Conservation (phyloP, 768 basidiomycete genomes). For the Boletellus sp. region DNA sequence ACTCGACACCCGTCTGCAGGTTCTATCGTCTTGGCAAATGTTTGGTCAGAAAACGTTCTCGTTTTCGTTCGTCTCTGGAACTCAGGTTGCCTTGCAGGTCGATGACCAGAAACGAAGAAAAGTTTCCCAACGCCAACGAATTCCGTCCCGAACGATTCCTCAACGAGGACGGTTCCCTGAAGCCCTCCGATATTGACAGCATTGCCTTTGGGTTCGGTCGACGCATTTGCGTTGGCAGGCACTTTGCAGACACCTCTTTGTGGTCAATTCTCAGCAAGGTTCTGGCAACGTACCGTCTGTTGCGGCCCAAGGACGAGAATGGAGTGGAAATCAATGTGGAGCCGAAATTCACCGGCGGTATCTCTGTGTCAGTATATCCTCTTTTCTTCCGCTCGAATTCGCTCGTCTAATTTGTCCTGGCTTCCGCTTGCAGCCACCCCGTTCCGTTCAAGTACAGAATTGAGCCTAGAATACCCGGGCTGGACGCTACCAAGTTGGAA, state of each 20-base stretch:
- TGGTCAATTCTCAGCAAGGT: conserved; percentile 1
- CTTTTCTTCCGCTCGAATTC: no score
- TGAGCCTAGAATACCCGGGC: not conserved
- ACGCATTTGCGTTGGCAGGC: conserved; percentile 19
- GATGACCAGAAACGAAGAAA: conserved; percentile 6
- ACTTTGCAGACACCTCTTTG: conserved; percentile 15
- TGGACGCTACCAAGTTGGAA: not conserved
- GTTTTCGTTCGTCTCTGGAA: not conserved
- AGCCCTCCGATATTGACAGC: not conserved
- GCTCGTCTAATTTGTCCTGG: no score
- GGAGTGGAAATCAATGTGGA: conserved; percentile 7
- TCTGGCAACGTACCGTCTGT: conserved; percentile 3
- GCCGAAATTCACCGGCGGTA: conserved; percentile 3
- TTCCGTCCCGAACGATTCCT: conserved; percentile 9
- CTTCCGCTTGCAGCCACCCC: not conserved
- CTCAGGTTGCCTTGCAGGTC: not conserved
- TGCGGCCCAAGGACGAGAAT: not conserved
- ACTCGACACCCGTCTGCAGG: not conserved
- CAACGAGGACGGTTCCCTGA: not conserved
- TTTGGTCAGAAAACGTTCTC: not conserved
- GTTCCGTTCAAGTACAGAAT: conserved; percentile 3
- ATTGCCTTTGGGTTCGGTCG: conserved; percentile 25
- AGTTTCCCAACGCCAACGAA: not conserved
- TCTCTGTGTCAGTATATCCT: not conserved
- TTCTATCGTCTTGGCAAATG: not conserved